Evolutionary conservation across 2,329 filamentous ascomycete genomes (phyloP).

Genomic region (Scopulariopsis brevicaulis): DNA sequence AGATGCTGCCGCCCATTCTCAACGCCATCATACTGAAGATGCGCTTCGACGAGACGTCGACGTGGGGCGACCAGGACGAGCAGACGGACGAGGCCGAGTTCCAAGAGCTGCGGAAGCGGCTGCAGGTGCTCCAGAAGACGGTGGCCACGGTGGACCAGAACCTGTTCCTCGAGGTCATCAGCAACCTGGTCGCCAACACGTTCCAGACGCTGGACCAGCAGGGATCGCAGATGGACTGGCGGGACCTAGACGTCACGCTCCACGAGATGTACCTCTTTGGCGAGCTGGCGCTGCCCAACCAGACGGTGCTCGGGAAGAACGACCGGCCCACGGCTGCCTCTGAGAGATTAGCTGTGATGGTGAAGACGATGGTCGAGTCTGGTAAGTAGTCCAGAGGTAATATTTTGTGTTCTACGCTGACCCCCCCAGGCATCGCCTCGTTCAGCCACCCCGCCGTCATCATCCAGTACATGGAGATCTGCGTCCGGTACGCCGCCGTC

Average conservation of each 20-base stretch:
- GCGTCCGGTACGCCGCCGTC: conserved; percentile 84
- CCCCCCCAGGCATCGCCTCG: conserved; percentile 57
- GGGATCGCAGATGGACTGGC: conserved; percentile 74
- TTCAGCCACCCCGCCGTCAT: conserved; percentile 87
- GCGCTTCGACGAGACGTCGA: conserved; percentile 91
- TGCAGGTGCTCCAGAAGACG: conserved; percentile 86
- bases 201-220: conserved; percentile 71
- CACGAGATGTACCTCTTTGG: conserved; percentile 96
- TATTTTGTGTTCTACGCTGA: conserved; percentile 8
- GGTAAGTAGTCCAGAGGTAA: conserved; percentile 40
- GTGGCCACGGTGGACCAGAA: conserved; percentile 80
- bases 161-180: conserved; percentile 81
- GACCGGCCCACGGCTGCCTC: conserved; percentile 69
- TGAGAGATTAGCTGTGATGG: conserved; percentile 79
- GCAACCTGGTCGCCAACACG: conserved; percentile 75
- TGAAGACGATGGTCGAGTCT: conserved; percentile 90
- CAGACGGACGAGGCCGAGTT: conserved; percentile 97
- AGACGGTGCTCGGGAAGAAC: conserved; percentile 77
- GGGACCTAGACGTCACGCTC: conserved; percentile 85
- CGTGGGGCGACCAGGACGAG: conserved; percentile 88
- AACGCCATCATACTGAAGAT: conserved; percentile 92
- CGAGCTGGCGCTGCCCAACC: conserved; percentile 81
- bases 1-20: conserved; percentile 77
- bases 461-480: conserved; percentile 97
- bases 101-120: conserved; percentile 79